These are phyloP conservation scores for Fragaria nilgerrensis DNA, from an alignment of 306 rosid species.

Conservation along the genomic window DNA sequence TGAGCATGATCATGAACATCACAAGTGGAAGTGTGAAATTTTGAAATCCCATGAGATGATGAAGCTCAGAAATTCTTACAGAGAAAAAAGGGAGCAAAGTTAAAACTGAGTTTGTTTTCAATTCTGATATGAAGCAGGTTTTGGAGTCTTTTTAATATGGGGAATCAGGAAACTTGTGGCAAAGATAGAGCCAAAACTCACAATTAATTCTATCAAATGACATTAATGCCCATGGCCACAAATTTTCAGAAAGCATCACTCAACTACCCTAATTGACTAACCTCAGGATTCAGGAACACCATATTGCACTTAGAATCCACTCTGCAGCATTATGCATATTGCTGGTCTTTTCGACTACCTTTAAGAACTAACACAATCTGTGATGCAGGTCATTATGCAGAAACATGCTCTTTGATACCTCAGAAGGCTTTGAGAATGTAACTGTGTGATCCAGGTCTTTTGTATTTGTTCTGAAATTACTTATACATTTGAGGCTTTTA, in stretches of 20 bases:
- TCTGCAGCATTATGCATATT: neutral
- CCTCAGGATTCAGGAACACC: neutral
- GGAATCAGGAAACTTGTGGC: slow-evolving; percentile 36
- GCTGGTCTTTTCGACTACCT: neutral
- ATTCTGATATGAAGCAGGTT: slow-evolving; percentile 21
- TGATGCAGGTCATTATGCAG: neutral
- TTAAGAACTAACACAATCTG: neutral
- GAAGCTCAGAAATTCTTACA: slow-evolving; percentile 11
- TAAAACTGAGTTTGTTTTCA: slow-evolving; percentile 28
- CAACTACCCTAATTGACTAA: slow-evolving; percentile 18
- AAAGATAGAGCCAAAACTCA: slow-evolving; percentile 45
- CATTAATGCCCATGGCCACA: slow-evolving; percentile 44
- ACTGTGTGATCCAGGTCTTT: neutral
- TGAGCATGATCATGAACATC: slow-evolving; percentile 47
- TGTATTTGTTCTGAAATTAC: slow-evolving; percentile 7
- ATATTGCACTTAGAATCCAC: slow-evolving; percentile 8
- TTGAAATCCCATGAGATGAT: slow-evolving; percentile 48
- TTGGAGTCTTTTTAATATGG: slow-evolving; percentile 35
- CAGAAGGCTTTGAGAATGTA: slow-evolving; percentile 4
- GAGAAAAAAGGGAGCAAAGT: slow-evolving; percentile 22
- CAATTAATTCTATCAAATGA: slow-evolving; percentile 39
- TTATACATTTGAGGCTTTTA: neutral
- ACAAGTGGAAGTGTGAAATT: slow-evolving; percentile 40
- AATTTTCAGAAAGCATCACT: slow-evolving; percentile 23
- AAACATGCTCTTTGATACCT: neutral